Evolutionary conservation across 306 rosid genomes (phyloP), one percentile per base, ranked within the genome.

Genomic region (Erythrophleum fordii): DNA sequence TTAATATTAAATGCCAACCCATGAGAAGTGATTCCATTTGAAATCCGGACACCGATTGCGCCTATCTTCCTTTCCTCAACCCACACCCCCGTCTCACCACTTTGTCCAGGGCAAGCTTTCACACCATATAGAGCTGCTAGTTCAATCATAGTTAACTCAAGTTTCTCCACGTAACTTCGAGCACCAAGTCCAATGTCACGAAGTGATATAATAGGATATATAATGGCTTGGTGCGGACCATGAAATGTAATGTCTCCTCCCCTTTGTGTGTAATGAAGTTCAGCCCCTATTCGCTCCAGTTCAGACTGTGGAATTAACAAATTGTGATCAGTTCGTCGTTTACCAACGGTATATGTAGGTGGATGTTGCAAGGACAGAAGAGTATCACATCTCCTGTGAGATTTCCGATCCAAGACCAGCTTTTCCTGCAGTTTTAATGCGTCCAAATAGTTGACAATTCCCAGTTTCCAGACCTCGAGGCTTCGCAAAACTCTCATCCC

Each of bases 161-260:
- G 87, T 23, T 89, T 93, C 89, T 95, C 93, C 35, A 91, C 97
- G 70, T 87, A 91, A 64, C 64, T 89, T 72, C 97, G 86, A 48
- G 96, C 97, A 62, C 98, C 96, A 14, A 93, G 49, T 70, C 96
- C 96, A 35, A 87, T 69, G 23, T 89, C 89, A 18, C 88, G 83
- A 52, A 95, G 97, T 5, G 98, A 90, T 77, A 93, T 76, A 56
- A 95, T 86, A 65, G 99, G 98, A 75, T 93, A 91, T 51, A 91
- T 72, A 20, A 95, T 80, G 75, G 98, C 98, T 73, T 93, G 98
- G 83, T 80, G 92, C 26, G 98, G 97, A 82, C 98, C 98, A 68
- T 95, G 99, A 81, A 88, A 95, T 20, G 98, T 93, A 69, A 95
- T 89, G 81, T 93, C 99, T 26, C 99, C 94, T 73, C 99, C 99